These are phyloP conservation scores for Yamadazyma dushanensis DNA, from an alignment of 1,139 yeast species.

Conservation along the genomic window DNA sequence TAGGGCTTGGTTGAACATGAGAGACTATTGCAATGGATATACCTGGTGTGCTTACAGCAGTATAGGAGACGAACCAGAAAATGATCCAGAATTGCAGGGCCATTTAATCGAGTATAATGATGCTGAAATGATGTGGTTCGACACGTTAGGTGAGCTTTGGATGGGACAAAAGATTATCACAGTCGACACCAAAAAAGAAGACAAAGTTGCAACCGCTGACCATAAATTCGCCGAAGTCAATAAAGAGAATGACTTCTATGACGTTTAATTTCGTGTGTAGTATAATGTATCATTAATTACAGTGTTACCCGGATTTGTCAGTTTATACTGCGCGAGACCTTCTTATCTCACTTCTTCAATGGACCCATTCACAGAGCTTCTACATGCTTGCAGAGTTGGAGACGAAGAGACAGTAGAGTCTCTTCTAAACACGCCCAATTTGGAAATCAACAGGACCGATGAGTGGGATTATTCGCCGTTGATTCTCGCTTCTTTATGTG, in stretches of 20 bases:
- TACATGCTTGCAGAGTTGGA: constrained; percentile 68
- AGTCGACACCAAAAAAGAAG: background rate
- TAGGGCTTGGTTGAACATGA: constrained; percentile 29
- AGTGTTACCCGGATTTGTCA: too few relatives aligned
- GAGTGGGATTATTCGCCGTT: constrained; percentile 76
- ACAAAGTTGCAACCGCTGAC: background rate
- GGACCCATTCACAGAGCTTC: constrained; percentile 43
- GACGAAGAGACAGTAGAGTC: constrained; percentile 65
- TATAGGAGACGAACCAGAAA: constrained; percentile 24
- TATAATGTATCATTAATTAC: too few relatives aligned
- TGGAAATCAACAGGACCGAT: constrained; percentile 63
- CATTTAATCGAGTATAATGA: constrained; percentile 21
- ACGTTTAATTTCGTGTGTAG: background rate
- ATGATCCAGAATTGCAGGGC: constrained; percentile 19
- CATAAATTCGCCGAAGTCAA: constrained; percentile 3
- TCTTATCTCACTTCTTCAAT: too few relatives aligned
- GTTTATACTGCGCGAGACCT: too few relatives aligned
- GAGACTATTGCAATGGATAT: constrained; percentile 34
- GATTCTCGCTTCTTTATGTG: constrained; percentile 72
- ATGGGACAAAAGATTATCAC: constrained; percentile 9
- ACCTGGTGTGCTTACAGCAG: constrained; percentile 43
- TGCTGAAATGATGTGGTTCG: constrained; percentile 22
- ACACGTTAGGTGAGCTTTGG: constrained; percentile 31
- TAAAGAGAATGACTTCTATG: constrained; percentile 3
- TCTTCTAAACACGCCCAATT: constrained; percentile 50